Conservation (phyloP, 2,329 filamentous ascomycete species). For the Beauveria rudraprayagi region DNA sequence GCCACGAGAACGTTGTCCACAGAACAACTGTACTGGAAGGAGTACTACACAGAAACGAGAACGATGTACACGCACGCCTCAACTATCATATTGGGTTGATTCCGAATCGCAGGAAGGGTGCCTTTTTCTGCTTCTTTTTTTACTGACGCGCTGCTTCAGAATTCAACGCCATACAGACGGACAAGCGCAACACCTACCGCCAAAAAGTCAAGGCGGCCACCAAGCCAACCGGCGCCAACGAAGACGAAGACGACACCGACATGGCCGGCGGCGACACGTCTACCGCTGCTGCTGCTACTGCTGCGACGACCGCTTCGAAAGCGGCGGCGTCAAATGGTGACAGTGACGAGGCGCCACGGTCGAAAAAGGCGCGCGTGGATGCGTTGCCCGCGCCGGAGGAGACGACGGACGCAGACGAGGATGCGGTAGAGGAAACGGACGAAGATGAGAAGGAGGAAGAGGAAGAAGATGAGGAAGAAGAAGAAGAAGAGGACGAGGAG, state of each 20-base stretch:
- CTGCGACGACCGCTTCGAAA: conserved; percentile 15
- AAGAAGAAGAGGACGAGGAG: conserved; percentile 37
- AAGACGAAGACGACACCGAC: conserved; percentile 24
- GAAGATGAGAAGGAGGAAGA: conserved; percentile 34
- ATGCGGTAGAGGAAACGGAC: conserved; percentile 38
- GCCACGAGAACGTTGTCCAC: neutral
- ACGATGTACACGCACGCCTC: too few relatives aligned
- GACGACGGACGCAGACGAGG: conserved; percentile 35
- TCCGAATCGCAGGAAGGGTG: neutral
- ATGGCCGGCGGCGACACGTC: conserved; percentile 18
- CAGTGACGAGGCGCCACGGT: conserved; percentile 21
- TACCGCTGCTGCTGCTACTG: conserved; percentile 7
- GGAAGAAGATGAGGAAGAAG: conserved; percentile 38
- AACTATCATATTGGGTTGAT: too few relatives aligned
- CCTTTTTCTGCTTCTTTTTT: neutral
- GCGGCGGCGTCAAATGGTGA: conserved; percentile 28
- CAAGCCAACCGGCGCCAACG: conserved; percentile 34
- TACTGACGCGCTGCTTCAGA: conserved; percentile 34
- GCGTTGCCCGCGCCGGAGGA: conserved; percentile 29
- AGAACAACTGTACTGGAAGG: neutral
- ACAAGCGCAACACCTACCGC: conserved; percentile 66
- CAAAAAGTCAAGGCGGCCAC: conserved; percentile 61
- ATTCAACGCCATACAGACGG: conserved; percentile 64
- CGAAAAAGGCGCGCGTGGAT: conserved; percentile 41
- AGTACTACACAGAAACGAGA: too few relatives aligned